Base-by-base conservation (phyloP, 306 rosid species). In the Sesbania bispinosa region DNA sequence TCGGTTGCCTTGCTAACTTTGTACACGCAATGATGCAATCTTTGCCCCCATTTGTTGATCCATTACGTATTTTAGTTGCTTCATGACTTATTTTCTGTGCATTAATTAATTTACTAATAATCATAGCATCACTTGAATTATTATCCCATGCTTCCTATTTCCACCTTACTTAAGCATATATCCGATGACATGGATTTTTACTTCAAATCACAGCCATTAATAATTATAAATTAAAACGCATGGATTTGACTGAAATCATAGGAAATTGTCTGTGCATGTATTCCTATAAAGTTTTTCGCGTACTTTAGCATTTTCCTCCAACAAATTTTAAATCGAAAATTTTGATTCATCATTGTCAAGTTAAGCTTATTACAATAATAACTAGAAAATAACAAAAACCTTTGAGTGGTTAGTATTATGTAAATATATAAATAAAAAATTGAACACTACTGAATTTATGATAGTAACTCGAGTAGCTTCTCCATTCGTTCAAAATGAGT, bases 11-110 rank as follows among this genome's bases (percentile, higher is more conserved):
- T 76, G 66, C 27, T 50, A n/a, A 32, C 3, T 27, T 15, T 70
- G 69, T 35, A 52, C 74, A 54, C 78, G 78, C 74, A 62, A 71
- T 42, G 18, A 51, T 55, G 46, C 43, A 15, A 48, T 19, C 15
- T n/a, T n/a, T n/a, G n/a, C n/a, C n/a, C n/a, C n/a, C n/a, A n/a
- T n/a, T n/a, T n/a, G n/a, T n/a, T n/a, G n/a, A n/a, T n/a, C n/a
- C n/a, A n/a, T 38, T 20, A 26, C 13, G 26, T 18, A 10, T 18
- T 16, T 33, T 35, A 14, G 24, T 35, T 48, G n/a, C 33, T 32
- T 67, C 7, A 16, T 23, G 15, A 46, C 53, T 46, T 66, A 15
- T 45, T 7, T 1, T 1, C 2, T 7, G 3, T 20, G 5, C 10
- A 9, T 35, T 2, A 27, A 2, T 47, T 7, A 42, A 38, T 27